Base-by-base conservation (phyloP, 345 rosid genomes). In the Syzygium aromaticum region DNA sequence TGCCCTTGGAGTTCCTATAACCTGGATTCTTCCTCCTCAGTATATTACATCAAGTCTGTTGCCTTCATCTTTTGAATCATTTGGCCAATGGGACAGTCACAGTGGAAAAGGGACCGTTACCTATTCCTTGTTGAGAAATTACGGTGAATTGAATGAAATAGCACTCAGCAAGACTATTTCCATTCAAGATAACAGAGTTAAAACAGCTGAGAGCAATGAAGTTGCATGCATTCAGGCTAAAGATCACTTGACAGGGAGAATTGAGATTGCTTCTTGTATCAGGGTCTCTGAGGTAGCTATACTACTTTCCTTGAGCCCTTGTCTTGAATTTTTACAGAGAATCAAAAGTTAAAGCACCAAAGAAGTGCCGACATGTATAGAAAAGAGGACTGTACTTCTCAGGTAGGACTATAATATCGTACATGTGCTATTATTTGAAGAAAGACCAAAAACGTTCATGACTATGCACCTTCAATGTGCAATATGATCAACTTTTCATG, bases 1-100 rank as follows among this genome's bases (percentile, higher is more conserved):
- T 89, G 92, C 96, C 54, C 99, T 94, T 86, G 99, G 99, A 85
- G 92, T 86, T 87, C 96, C 96, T 84, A 91, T 94, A 86, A 95
- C 99, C 88, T 96, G 99, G 99, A 84, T 96, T 90, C 95, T 97
- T 86, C 99, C 99, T 56, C 97, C 99, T 38, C 91, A 91, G 86
- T 97, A 96, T 91, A 85, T 94, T 38, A 92, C 98, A 89, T 96
- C 98, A 86, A 88, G 91, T 89, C 90, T 94, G 77, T 93, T 97
- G 89, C 95, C 97, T 28, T 93, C 89, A 52, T 94, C 96, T 25
- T 28, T 53, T 49, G 96, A 94, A 87, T 88, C 92, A 59, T 90
- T 89, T 73, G 91, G 92, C 86, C 91, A 92, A 56, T 89, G 89
- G 90, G 96, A 94, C 90, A 86, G 95, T 86, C 96, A 92, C 80